Evolutionary conservation across 139 green algal genomes (phyloP).

Genomic region (Coelastrella sp.): DNA sequence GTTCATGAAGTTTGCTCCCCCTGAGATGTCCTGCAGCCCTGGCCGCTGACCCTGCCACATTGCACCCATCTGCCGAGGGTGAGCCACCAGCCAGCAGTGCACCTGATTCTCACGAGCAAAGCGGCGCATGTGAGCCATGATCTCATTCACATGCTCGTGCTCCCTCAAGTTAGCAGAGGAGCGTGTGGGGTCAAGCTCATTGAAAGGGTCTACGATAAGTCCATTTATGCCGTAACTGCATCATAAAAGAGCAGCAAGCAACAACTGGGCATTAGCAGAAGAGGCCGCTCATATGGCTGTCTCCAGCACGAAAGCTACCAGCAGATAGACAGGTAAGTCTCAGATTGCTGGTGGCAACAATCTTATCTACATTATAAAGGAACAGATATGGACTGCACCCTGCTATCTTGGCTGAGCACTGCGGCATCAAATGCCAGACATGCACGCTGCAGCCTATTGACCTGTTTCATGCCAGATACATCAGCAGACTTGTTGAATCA

Average conservation of each 20-base stretch:
- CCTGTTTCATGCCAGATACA: too few species aligned
- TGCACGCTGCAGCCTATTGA: too few species aligned
- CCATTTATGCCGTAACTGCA: slow-evolving; percentile 92
- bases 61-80: slow-evolving; percentile 92
- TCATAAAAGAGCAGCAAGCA: not conserved
- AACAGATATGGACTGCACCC: too few species aligned
- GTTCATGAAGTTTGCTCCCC: slow-evolving; percentile 97
- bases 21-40: slow-evolving; percentile 95
- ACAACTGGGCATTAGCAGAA: too few species aligned
- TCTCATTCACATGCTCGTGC: slow-evolving; percentile 95
- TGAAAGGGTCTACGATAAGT: slow-evolving; percentile 99
- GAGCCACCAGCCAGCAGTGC: slow-evolving; percentile 97
- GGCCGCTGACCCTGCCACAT: slow-evolving; percentile 80
- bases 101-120: slow-evolving; percentile 73
- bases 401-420: too few species aligned
- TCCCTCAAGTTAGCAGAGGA: slow-evolving; percentile 72
- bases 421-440: too few species aligned
- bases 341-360: too few species aligned
- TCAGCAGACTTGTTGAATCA: too few species aligned
- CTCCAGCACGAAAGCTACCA: too few species aligned
- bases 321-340: too few species aligned
- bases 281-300: too few species aligned
- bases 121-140: slow-evolving; percentile 87
- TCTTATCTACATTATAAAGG: too few species aligned
- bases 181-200: slow-evolving; percentile 93